Conservation (phyloP, 768 basidiomycete genomes). For the Pluteus cervinus region DNA sequence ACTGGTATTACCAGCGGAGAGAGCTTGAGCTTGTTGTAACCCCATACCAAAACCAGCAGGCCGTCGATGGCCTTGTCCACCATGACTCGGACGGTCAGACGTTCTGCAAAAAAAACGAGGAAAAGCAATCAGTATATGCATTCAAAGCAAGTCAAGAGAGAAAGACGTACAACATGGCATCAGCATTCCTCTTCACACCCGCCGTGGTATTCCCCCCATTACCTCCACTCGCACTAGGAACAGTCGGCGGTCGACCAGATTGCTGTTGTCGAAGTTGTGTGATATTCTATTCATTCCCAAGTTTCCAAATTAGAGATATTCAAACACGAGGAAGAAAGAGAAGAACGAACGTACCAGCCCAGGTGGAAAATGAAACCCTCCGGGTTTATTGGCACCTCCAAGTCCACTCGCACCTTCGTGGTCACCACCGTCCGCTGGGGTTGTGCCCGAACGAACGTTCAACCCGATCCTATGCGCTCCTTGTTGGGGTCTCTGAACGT, state of each 20-base stretch:
- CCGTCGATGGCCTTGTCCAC: constrained; percentile 10
- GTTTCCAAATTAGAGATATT: constrained; percentile 9
- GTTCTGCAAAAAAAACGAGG: constrained; percentile 11
- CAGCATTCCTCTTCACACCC: constrained; percentile 29
- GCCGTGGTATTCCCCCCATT: constrained; percentile 6
- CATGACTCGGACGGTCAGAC: constrained; percentile 12
- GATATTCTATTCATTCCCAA: constrained; percentile 10
- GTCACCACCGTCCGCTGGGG: constrained; percentile 4
- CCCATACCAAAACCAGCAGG: constrained; percentile 32
- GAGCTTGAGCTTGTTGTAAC: constrained; percentile 22
- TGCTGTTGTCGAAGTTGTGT: constrained; percentile 1
- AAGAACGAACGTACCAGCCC: constrained; percentile 30
- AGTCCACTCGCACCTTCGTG: constrained; percentile 2
- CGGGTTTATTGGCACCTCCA: constrained; percentile 30
- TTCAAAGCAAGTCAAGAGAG: not conserved
- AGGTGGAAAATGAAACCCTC: constrained; percentile 45
- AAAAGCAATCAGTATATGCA: not conserved
- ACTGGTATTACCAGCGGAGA: not conserved
- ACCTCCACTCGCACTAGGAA: constrained; percentile 9
- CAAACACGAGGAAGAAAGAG: not conserved
- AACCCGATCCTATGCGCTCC: not conserved
- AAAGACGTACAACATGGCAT: constrained; percentile 16
- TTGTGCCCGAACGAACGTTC: not conserved
- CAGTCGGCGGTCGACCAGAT: constrained; percentile 3
- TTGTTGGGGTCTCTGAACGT: constrained; percentile 2